These are phyloP conservation scores for Parafenestella ontariensis DNA, from an alignment of 2,329 filamentous ascomycete species.

Conservation along the genomic window DNA sequence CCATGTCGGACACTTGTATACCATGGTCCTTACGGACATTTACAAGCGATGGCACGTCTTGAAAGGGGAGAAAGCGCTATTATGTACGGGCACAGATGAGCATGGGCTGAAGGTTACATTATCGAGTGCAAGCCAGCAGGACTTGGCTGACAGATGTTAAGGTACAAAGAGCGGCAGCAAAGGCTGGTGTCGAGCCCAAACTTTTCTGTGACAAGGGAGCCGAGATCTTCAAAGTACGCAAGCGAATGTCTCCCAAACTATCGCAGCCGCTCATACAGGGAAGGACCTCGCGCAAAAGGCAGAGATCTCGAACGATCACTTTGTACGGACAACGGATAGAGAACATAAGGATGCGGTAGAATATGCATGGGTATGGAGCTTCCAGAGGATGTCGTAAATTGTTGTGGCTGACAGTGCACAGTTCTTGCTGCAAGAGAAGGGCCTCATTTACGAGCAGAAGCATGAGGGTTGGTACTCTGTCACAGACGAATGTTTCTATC, in stretches of 20 bases:
- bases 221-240: constrained; percentile 71
- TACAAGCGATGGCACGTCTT: constrained; percentile 90
- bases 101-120: constrained; percentile 82
- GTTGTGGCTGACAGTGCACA: constrained; percentile 40
- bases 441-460: constrained; percentile 81
- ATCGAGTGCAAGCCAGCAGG: background rate
- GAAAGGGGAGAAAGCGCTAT: constrained; percentile 71
- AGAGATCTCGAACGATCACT: constrained; percentile 79
- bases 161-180: constrained; percentile 83
- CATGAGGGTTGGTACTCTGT: constrained; percentile 98
- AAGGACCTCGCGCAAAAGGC: constrained; percentile 72
- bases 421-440: constrained; percentile 74
- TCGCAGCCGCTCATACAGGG: constrained; percentile 9
- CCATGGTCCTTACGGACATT: constrained; percentile 88
- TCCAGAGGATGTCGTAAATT: background rate
- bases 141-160: constrained; percentile 30
- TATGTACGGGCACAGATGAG: constrained; percentile 94
- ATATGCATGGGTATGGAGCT: constrained; percentile 75
- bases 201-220: constrained; percentile 89
- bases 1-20: constrained; percentile 93
- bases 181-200: constrained; percentile 74
- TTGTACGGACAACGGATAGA: constrained; percentile 88
- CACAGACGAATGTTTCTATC: constrained; percentile 96
- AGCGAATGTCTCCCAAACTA: background rate
- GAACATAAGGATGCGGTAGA: constrained; percentile 85